Percentiles rank a stretch among this genome's conserved stretches.
phyloP scores from a whole-genome alignment of 2,329 filamentous ascomycete species.

The Aspergillus hiratsukae region DNA sequence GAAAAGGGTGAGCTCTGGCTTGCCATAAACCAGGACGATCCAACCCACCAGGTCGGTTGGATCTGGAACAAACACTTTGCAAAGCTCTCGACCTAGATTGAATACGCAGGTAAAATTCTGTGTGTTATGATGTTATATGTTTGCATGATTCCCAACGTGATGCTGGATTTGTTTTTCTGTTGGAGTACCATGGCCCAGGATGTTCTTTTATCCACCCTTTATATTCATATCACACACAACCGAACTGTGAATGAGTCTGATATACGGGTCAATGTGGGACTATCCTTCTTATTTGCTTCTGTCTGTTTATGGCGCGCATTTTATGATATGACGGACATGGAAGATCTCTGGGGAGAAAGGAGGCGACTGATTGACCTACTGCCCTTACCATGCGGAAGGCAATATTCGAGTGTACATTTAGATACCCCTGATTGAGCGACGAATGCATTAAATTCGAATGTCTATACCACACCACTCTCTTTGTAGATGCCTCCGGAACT shows the following conservation, averaged over 20 bases:
- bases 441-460: constrained; percentile 8
- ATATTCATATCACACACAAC: background rate
- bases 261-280: background rate
- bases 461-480: background rate
- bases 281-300: constrained; percentile 8
- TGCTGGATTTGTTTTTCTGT: background rate
- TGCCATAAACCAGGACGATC: constrained; percentile 93
- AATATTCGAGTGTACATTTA: constrained; percentile 26
- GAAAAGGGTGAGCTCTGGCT: constrained; percentile 98
- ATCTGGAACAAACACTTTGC: constrained; percentile 99
- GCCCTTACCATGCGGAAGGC: background rate
- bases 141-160: background rate
- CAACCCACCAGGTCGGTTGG: constrained; percentile 76
- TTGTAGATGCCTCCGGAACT: background rate
- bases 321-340: constrained; percentile 4
- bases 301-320: constrained; percentile 7
- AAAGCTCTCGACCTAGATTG: constrained; percentile 35
- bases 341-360: constrained; percentile 6
- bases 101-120: background rate
- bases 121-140: constrained; percentile 6
- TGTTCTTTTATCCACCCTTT: background rate
- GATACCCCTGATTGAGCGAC: constrained; percentile 27
- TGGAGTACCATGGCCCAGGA: constrained; percentile 1
- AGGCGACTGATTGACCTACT: background rate
- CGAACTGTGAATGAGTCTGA: background rate